These are phyloP conservation scores for Calamus simplicifolius DNA, from an alignment of 176 grass and related monocot species.

Conservation along the genomic window DNA sequence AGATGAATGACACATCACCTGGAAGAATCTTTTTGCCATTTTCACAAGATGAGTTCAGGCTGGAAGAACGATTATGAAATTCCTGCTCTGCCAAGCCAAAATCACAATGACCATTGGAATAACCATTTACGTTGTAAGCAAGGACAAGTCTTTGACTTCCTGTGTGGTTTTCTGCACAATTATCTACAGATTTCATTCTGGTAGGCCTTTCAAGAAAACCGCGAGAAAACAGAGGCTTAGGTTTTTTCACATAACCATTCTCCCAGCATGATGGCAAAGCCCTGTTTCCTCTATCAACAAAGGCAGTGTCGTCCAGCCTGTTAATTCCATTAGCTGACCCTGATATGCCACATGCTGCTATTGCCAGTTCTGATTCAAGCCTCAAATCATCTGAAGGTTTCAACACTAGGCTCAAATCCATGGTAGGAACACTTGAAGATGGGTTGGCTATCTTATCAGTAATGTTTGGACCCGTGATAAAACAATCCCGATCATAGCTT, in stretches of 20 bases:
- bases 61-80: slow-evolving; percentile 10
- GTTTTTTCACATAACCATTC: slow-evolving; percentile 32
- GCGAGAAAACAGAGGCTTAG: slow-evolving; percentile 37
- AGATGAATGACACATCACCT: slow-evolving; percentile 16
- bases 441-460: slow-evolving; percentile 32
- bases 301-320: slow-evolving; percentile 7
- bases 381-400: neutral
- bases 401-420: neutral
- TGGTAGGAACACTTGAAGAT: slow-evolving; percentile 24
- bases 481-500: too few species aligned
- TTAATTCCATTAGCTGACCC: slow-evolving; percentile 2
- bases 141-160: slow-evolving; percentile 7
- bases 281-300: slow-evolving; percentile 19
- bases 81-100: neutral
- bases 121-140: slow-evolving; percentile 28
- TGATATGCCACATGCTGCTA: slow-evolving; percentile 4
- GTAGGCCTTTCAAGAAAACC: slow-evolving; percentile 55
- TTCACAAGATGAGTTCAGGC: neutral
- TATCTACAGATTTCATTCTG: slow-evolving; percentile 31
- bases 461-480: too few species aligned
- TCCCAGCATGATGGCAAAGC: slow-evolving; percentile 4
- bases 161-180: slow-evolving; percentile 23
- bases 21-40: slow-evolving; percentile 33
- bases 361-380: neutral
- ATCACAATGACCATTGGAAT: slow-evolving; percentile 27